A percentile compares a stretch with the other conserved stretches of the same genome.
Conservation (phyloP, 192 early-diverging fungal genomes). For the Haplosporangium gracile region DNA sequence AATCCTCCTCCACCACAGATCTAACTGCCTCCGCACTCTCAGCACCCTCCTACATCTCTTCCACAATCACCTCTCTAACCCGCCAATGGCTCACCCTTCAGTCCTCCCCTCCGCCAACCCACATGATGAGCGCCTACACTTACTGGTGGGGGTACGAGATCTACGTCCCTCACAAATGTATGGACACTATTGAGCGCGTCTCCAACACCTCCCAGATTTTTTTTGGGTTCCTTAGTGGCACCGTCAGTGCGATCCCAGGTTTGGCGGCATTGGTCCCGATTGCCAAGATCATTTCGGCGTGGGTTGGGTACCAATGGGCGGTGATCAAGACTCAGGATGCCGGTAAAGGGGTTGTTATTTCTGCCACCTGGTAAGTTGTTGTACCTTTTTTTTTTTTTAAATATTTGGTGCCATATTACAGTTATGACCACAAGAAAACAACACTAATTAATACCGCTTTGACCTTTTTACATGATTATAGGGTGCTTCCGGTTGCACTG, state of each 20-base stretch:
- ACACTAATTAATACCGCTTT: background rate
- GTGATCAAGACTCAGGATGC: constrained; percentile 55
- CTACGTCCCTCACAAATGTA: constrained; percentile 54
- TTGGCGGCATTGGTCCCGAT: constrained; percentile 39
- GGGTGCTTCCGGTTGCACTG: constrained; percentile 59
- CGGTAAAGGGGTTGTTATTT: constrained; percentile 55
- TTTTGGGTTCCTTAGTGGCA: constrained; percentile 39
- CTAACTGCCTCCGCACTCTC: background rate
- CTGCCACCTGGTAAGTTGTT: constrained; percentile 53
- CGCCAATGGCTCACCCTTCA: constrained; percentile 12
- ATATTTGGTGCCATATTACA: background rate
- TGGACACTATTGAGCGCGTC: constrained; percentile 46
- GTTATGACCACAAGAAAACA: background rate
- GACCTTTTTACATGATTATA: background rate
- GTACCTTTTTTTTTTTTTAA: background rate
- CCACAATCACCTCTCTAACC: constrained; percentile 33
- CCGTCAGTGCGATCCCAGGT: constrained; percentile 25
- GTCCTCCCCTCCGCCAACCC: constrained; percentile 15
- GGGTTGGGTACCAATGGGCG: constrained; percentile 58
- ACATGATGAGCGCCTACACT: constrained; percentile 42
- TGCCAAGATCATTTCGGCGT: constrained; percentile 56
- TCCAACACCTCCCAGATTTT: constrained; percentile 50
- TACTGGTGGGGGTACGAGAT: constrained; percentile 63
- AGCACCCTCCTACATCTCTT: constrained; percentile 11
- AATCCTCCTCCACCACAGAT: background rate